Percentiles rank a stretch among this genome's conserved stretches.
phyloP scores from a whole-genome alignment of 148 eudicot species.

The Selenicereus undatus region DNA sequence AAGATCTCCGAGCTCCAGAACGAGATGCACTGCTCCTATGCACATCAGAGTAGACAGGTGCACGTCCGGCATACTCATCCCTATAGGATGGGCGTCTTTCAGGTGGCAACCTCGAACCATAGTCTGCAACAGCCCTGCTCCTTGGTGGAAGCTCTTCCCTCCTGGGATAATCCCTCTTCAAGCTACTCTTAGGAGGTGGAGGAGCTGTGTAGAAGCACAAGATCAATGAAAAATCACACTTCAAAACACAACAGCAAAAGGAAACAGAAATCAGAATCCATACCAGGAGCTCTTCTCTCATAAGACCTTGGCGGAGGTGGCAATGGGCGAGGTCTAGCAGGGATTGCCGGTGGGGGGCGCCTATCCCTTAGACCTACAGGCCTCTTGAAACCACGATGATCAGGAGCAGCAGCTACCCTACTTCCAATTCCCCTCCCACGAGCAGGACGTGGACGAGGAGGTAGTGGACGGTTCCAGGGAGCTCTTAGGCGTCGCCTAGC shows the following conservation, averaged over 20 bases:
- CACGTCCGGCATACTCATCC: constrained; percentile 69
- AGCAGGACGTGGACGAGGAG: constrained; percentile 59
- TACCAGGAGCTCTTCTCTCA: constrained; percentile 92
- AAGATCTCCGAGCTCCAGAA: constrained; percentile 62
- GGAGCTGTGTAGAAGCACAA: constrained; percentile 52
- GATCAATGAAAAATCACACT: constrained; percentile 2
- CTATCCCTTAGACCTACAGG: constrained; percentile 57
- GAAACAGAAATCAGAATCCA: constrained; percentile 13
- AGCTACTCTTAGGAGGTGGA: constrained; percentile 72
- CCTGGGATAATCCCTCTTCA: constrained; percentile 65
- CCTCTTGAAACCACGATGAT: constrained; percentile 61
- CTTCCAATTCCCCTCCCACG: constrained; percentile 47
- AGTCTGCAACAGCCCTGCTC: constrained; percentile 66
- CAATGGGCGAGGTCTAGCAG: constrained; percentile 62
- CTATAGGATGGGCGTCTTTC: constrained; percentile 75
- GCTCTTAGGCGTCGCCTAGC: constrained; percentile 48
- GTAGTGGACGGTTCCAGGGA: constrained; percentile 73
- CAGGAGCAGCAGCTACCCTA: constrained; percentile 48
- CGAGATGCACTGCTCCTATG: constrained; percentile 59
- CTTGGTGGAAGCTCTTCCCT: constrained; percentile 75
- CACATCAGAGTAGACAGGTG: constrained; percentile 66
- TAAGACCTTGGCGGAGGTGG: constrained; percentile 77
- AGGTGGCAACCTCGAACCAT: constrained; percentile 56
- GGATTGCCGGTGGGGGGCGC: constrained; percentile 51
- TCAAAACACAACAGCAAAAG: background rate